Percentiles rank a stretch among this genome's conserved stretches.
phyloP scores from a whole-genome alignment of 2,329 filamentous ascomycete species.

The Cephalotrichum gorgonifer region DNA sequence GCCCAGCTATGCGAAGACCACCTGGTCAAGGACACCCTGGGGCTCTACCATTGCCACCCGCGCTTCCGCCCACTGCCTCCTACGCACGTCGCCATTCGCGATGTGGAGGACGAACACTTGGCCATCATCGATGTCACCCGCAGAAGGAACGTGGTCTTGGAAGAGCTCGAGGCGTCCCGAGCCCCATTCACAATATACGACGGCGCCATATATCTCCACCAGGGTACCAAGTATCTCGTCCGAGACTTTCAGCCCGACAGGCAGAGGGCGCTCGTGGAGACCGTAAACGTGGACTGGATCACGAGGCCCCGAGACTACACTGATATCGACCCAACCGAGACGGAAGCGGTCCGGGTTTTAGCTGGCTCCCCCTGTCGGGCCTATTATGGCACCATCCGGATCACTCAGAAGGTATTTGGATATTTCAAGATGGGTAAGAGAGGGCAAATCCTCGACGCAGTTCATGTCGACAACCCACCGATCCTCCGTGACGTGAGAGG shows the following conservation, averaged over 20 bases:
- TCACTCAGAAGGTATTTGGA: constrained; percentile 82
- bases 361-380: constrained; percentile 52
- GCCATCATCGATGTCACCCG: constrained; percentile 85
- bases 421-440: constrained; percentile 95
- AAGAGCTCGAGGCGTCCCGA: constrained; percentile 93
- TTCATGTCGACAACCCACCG: constrained; percentile 87
- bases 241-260: constrained; percentile 76
- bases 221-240: constrained; percentile 87
- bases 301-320: constrained; percentile 90
- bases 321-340: constrained; percentile 88
- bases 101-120: constrained; percentile 83
- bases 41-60: constrained; percentile 84
- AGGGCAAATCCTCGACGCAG: constrained; percentile 77
- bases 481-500: constrained; percentile 78
- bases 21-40: constrained; percentile 58
- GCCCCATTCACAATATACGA: constrained; percentile 95
- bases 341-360: constrained; percentile 73
- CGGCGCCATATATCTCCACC: constrained; percentile 92
- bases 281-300: constrained; percentile 88
- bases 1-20: constrained; percentile 61
- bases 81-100: constrained; percentile 74
- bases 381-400: constrained; percentile 78
- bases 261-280: constrained; percentile 77
- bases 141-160: constrained; percentile 72
- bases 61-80: constrained; percentile 80